Evolutionary conservation across 352 stramenopile species (phyloP).

Genomic region (Globisporangium solare): DNA sequence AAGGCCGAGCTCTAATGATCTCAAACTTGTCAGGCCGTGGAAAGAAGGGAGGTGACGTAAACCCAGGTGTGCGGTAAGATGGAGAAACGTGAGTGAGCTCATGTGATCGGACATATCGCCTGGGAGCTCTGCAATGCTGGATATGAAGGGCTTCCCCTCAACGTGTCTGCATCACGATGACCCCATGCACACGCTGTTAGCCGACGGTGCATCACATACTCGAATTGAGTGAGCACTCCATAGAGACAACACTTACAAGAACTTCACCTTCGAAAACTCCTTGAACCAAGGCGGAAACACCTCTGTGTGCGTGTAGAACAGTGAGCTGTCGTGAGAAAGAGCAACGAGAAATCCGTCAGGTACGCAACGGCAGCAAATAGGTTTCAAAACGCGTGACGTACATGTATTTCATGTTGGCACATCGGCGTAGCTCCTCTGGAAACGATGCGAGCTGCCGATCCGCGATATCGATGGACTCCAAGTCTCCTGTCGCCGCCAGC

Average conservation of each 20-base stretch:
- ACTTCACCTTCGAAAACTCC: conserved; percentile 29
- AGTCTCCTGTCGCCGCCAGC: conserved; percentile 21
- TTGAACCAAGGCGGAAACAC: conserved; percentile 29
- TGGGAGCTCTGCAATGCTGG: conserved; percentile 6
- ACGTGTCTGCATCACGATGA: not conserved
- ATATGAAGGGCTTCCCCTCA: not conserved
- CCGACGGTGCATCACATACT: too few relatives aligned
- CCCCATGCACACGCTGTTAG: not conserved
- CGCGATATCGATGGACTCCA: conserved; percentile 28
- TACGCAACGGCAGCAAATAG: too few relatives aligned
- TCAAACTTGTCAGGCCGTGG: conserved; percentile 19
- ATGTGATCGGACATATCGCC: conserved; percentile 32
- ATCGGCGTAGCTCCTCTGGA: conserved; percentile 19
- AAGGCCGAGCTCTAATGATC: conserved; percentile 14
- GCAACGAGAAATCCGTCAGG: too few relatives aligned
- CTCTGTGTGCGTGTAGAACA: conserved; percentile 32
- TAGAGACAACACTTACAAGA: conserved; percentile 10
- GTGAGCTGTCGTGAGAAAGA: conserved; percentile 11
- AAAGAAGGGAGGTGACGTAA: conserved; percentile 24
- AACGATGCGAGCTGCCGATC: conserved; percentile 21
- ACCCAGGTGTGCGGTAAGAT: conserved; percentile 21
- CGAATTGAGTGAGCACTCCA: too few relatives aligned
- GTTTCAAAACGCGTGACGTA: conserved; percentile 3
- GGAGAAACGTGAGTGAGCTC: conserved; percentile 29
- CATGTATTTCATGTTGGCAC: conserved; percentile 27